phyloP scores from a whole-genome alignment of 78 protist genomes.

The Chrysochromulina tobinii region DNA sequence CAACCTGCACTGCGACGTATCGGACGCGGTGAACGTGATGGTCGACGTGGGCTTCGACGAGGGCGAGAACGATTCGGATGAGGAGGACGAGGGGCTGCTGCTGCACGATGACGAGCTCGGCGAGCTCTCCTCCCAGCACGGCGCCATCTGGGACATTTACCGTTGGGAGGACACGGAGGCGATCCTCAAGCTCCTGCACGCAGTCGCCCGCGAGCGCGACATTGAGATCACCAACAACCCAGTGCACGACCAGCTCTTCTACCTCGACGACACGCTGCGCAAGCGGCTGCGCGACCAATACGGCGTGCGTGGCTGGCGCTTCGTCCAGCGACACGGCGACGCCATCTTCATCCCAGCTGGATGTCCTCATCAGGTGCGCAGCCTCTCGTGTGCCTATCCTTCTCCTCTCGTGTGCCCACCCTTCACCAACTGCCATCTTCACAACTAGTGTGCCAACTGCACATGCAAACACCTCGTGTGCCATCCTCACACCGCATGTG shows the following conservation, averaged over 20 bases:
- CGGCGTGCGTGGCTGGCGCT: background rate
- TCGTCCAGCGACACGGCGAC: background rate
- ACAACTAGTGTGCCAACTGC: no score
- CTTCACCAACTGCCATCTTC: no score
- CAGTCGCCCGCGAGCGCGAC: conserved; percentile 1
- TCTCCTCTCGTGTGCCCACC: no score
- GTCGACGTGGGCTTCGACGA: background rate
- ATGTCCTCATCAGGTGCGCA: background rate
- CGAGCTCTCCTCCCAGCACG: background rate
- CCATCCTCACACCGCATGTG: no score
- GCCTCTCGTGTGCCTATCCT: no score
- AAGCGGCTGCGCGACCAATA: background rate
- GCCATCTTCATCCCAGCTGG: conserved; percentile 8
- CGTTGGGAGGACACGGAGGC: conserved; percentile 6
- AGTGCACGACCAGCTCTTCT: conserved; percentile 27
- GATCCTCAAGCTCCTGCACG: background rate
- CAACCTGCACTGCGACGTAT: conserved; percentile 10
- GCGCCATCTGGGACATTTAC: conserved; percentile 15
- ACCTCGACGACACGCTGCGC: background rate
- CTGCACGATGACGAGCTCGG: background rate
- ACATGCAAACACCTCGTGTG: no score
- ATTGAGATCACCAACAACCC: conserved; percentile 12
- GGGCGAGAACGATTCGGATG: background rate
- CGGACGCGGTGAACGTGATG: conserved; percentile 8
- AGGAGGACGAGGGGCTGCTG: background rate